A percentile compares a stretch with the other conserved stretches of the same genome.
Evolutionary conservation across 805 yeast genomes (phyloP).

Genomic region (Candida silvicultrix): DNA sequence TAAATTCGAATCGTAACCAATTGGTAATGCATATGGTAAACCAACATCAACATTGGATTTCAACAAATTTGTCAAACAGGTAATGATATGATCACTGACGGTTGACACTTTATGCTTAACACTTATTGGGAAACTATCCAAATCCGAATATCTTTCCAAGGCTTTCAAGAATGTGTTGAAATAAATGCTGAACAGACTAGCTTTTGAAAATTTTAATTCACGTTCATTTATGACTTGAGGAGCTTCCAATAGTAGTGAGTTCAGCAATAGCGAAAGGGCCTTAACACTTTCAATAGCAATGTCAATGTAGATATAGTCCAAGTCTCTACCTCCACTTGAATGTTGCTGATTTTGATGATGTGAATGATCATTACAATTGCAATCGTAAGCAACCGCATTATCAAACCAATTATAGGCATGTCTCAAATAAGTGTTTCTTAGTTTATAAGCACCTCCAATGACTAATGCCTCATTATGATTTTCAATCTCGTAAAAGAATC

Average conservation of each 20-base stretch:
- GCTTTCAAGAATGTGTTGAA: constrained; percentile 52
- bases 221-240: constrained; percentile 48
- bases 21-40: constrained; percentile 64
- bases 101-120: constrained; percentile 46
- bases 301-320: constrained; percentile 46
- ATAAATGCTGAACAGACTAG: constrained; percentile 61
- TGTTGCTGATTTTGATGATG: constrained; percentile 1
- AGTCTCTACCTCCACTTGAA: constrained; percentile 31
- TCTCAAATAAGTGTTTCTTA: constrained; percentile 43
- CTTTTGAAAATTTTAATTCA: constrained; percentile 48
- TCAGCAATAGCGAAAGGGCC: constrained; percentile 49
- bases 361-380: constrained; percentile 18
- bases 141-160: constrained; percentile 30
- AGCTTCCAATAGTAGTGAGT: constrained; percentile 51
- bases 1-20: constrained; percentile 66
- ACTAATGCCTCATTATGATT: constrained; percentile 27
- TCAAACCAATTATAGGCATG: constrained; percentile 48
- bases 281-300: constrained; percentile 60
- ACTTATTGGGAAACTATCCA: constrained; percentile 29
- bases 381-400: constrained; percentile 37
- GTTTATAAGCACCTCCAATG: constrained; percentile 36
- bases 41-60: constrained; percentile 75
- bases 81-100: constrained; percentile 58
- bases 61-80: constrained; percentile 61
- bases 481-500: constrained; percentile 31